Evolutionary conservation across 2,329 filamentous ascomycete genomes (phyloP).

Genomic region (Pezicula carpinea): DNA sequence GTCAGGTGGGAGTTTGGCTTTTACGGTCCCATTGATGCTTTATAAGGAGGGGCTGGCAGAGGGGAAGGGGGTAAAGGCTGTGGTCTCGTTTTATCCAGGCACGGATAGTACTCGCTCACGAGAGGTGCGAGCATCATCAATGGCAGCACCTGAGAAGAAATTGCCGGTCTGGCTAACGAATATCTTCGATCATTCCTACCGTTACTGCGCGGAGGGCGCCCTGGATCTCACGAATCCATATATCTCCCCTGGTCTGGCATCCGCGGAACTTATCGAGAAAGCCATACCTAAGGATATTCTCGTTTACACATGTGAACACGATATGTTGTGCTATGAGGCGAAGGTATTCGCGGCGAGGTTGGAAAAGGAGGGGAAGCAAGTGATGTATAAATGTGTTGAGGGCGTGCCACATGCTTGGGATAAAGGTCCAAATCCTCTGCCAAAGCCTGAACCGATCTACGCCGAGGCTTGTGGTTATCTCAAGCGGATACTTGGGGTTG

Average conservation of each 20-base stretch:
- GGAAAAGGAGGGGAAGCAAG: constrained; percentile 3
- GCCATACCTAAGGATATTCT: neutral
- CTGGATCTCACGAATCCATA: neutral
- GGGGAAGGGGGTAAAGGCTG: neutral
- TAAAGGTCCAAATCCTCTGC: neutral
- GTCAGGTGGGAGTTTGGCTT: neutral
- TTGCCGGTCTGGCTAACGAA: neutral
- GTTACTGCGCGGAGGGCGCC: neutral
- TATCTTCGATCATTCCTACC: neutral
- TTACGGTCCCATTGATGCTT: neutral
- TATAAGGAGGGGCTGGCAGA: neutral
- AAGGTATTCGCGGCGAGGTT: constrained; percentile 1
- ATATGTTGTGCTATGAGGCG: constrained; percentile 1
- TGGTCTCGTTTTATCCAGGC: neutral
- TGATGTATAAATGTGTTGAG: neutral
- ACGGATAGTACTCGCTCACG: neutral
- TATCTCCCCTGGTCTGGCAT: neutral
- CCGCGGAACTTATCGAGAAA: neutral
- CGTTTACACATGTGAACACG: neutral
- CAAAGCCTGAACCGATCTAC: neutral
- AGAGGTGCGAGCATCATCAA: neutral
- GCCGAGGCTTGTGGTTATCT: neutral
- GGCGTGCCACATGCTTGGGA: constrained; percentile 1
- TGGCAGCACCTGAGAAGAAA: neutral
- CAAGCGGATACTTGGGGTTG: neutral